Base-by-base conservation (phyloP, 768 basidiomycete species). In the Antrodiella citrinella region DNA sequence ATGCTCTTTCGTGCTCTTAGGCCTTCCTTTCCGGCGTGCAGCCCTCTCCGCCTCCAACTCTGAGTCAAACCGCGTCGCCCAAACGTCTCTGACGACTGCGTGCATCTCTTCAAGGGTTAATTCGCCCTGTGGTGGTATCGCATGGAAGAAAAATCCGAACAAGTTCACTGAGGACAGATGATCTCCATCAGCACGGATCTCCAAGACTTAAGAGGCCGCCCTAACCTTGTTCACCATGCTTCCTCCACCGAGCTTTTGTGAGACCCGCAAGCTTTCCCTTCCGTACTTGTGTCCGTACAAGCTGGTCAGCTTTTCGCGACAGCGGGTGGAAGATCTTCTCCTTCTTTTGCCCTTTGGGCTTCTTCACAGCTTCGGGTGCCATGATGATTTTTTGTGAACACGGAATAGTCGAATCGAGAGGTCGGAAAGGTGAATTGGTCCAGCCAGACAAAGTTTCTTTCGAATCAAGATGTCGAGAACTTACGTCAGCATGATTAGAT, bases 241-340 rank as follows among this genome's bases (percentile, higher is more conserved):
- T 85, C 60, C 82, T 74, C 3, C 62, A 62, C 21, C 86, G 75
- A 56, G 80, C 81, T 5, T 70, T 70, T 7, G 75, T 68, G 3
- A 77, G 69, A 50, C 76, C 75, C 11, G 73, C 73, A 15, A 91
- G 70, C 62, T 82, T 89, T n/a, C n/a, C n/a, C n/a, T n/a, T n/a
- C n/a, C n/a, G n/a, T n/a, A n/a, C n/a, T 20, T 82, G 77, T 50
- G 77, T 73, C 19, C 88, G 78, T 13, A 76, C 71, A 12, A 90
- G 72, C 60, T 91, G 88, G 11, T 74, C 80, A 2, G 90, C 90
- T 68, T 91, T 92, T 53, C 90, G 75, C 19, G 90, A 92, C 44
- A 83, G 73, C 3, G 90, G 90, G 62, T 92, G 90, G 54, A 84
- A 85, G 9, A 91, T 57, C 59, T 91, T 91, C 60, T 88, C 86